Percentiles rank a stretch among this genome's conserved stretches.
phyloP scores from a whole-genome alignment of 768 basidiomycete genomes.

The Lactarius evosmus region DNA sequence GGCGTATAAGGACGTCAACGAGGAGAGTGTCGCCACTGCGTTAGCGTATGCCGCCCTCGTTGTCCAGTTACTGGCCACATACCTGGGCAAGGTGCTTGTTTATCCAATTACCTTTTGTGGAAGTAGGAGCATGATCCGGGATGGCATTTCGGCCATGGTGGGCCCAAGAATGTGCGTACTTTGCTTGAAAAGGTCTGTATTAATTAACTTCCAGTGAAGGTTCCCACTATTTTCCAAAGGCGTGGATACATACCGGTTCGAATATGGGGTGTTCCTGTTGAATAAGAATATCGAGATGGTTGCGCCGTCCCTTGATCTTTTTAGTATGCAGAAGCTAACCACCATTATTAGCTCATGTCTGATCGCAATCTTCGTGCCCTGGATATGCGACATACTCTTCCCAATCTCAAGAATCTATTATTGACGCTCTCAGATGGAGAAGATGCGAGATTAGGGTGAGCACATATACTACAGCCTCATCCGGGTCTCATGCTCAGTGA shows the following conservation, averaged over 20 bases:
- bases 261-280: slow-evolving; percentile 93
- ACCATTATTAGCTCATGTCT: slow-evolving; percentile 68
- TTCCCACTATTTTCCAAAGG: slow-evolving; percentile 94
- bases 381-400: slow-evolving; percentile 93
- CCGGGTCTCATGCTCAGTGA: background rate
- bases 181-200: background rate
- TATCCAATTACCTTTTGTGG: slow-evolving; percentile 92
- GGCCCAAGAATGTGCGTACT: slow-evolving; percentile 84
- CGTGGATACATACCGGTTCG: slow-evolving; percentile 94
- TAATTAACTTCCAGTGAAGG: slow-evolving; percentile 43
- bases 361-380: slow-evolving; percentile 85
- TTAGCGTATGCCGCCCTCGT: slow-evolving; percentile 89
- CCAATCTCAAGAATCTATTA: slow-evolving; percentile 92
- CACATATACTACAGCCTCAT: slow-evolving; percentile 6
- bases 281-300: slow-evolving; percentile 97
- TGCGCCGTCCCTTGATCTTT: slow-evolving; percentile 36
- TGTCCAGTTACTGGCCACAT: slow-evolving; percentile 75
- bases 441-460: slow-evolving; percentile 47
- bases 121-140: slow-evolving; percentile 86
- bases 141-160: slow-evolving; percentile 92
- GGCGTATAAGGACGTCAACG: slow-evolving; percentile 68
- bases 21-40: slow-evolving; percentile 84
- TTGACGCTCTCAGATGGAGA: slow-evolving; percentile 80
- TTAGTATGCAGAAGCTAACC: slow-evolving; percentile 10
- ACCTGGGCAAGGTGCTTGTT: slow-evolving; percentile 69